These are phyloP conservation scores for Leptomonas seymouri DNA, from an alignment of 208 protist species.

Conservation along the genomic window DNA sequence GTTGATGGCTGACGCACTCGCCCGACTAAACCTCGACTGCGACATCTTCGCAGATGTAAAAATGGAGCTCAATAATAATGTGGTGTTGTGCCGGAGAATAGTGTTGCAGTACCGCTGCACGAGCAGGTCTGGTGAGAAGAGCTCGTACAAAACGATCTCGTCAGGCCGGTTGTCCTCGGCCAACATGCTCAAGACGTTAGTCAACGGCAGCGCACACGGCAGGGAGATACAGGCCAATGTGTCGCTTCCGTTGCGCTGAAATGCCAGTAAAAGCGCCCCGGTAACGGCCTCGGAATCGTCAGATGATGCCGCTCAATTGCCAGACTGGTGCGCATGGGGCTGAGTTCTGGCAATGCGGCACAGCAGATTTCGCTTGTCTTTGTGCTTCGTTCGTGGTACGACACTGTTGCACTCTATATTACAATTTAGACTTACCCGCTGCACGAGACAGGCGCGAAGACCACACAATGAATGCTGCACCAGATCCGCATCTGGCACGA, in stretches of 20 bases:
- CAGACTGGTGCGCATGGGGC: slow-evolving; percentile 27
- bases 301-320: slow-evolving; percentile 2
- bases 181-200: slow-evolving; percentile 26
- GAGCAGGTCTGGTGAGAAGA: slow-evolving; percentile 16
- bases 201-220: slow-evolving; percentile 12
- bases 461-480: slow-evolving; percentile 8
- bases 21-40: slow-evolving; percentile 9
- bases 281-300: neutral
- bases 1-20: slow-evolving; percentile 24
- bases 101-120: slow-evolving; percentile 29
- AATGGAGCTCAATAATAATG: neutral
- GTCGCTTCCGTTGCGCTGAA: slow-evolving; percentile 42
- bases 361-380: slow-evolving; percentile 20
- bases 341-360: neutral
- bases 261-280: neutral
- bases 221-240: slow-evolving; percentile 38
- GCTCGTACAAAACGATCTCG: slow-evolving; percentile 40
- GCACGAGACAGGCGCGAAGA: slow-evolving; percentile 7
- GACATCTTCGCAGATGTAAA: slow-evolving; percentile 18
- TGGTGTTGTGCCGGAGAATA: slow-evolving; percentile 13
- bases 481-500: slow-evolving; percentile 11
- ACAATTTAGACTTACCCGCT: slow-evolving; percentile 31
- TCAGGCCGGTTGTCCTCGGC: slow-evolving; percentile 40
- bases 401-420: slow-evolving; percentile 4
- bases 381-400: slow-evolving; percentile 14